phyloP scores from a whole-genome alignment of 164 flowering plant species.

The Nelumbo lutea region DNA sequence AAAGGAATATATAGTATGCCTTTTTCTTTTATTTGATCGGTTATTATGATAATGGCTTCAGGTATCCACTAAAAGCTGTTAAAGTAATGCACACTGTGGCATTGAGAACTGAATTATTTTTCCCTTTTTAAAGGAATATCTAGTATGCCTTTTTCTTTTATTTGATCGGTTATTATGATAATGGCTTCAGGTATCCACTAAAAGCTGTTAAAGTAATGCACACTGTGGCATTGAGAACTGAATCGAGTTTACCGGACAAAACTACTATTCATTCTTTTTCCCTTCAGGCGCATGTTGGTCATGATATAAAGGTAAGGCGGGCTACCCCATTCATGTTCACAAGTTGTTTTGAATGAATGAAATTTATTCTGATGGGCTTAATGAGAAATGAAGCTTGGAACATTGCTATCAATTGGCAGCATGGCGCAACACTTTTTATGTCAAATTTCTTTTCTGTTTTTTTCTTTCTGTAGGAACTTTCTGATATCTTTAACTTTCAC shows the following conservation, averaged over 20 bases:
- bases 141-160: neutral
- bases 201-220: slow-evolving; percentile 99
- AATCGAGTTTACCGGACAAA: slow-evolving; percentile 49
- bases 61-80: slow-evolving; percentile 94
- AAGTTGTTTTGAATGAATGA: neutral
- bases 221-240: slow-evolving; percentile 86
- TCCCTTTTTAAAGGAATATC: too few relatives aligned
- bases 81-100: slow-evolving; percentile 98
- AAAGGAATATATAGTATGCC: too few relatives aligned
- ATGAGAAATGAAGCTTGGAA: neutral
- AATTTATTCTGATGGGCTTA: neutral
- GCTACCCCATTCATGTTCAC: neutral
- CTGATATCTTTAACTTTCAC: neutral
- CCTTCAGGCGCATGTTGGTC: slow-evolving; percentile 36
- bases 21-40: neutral
- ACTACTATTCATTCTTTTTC: slow-evolving; percentile 30
- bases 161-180: neutral
- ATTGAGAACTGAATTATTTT: slow-evolving; percentile 62
- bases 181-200: slow-evolving; percentile 62
- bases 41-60: slow-evolving; percentile 12
- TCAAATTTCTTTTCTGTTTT: neutral
- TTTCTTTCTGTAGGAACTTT: neutral
- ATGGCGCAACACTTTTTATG: neutral
- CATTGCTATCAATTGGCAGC: neutral
- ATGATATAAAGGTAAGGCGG: neutral